phyloP scores from a whole-genome alignment of 106 monocot species.

The Platanthera guangdongensis region DNA sequence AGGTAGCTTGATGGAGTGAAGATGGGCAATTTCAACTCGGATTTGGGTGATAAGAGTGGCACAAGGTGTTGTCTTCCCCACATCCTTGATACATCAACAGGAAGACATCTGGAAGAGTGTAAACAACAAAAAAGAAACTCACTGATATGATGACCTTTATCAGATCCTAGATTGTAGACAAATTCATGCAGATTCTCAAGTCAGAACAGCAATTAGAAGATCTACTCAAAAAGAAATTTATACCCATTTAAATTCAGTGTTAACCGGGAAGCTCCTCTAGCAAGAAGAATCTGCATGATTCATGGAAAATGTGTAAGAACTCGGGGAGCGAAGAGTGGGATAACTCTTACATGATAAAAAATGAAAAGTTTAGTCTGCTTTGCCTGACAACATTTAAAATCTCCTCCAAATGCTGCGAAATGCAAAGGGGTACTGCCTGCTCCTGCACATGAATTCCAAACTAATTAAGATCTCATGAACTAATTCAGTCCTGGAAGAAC shows the following conservation, averaged over 20 bases:
- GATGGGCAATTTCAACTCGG: constrained; percentile 28
- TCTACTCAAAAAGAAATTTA: not conserved
- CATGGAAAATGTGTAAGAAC: not conserved
- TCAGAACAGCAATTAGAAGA: not conserved
- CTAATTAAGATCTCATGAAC: not conserved
- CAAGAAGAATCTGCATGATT: constrained; percentile 50
- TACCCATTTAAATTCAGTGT: constrained; percentile 83
- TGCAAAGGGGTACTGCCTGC: constrained; percentile 89
- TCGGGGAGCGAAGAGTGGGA: not conserved
- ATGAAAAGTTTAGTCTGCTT: constrained; percentile 2
- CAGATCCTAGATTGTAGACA: not conserved
- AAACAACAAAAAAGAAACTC: not conserved
- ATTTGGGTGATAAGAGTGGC: constrained; percentile 51
- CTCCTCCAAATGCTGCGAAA: constrained; percentile 74
- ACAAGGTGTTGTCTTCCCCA: constrained; percentile 67
- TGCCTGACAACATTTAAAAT: constrained; percentile 83
- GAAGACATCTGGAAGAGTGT: constrained; percentile 62
- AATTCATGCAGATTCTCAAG: not conserved
- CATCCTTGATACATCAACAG: constrained; percentile 69
- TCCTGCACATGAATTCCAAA: constrained; percentile 30
- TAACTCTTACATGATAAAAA: not conserved
- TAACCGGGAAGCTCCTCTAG: constrained; percentile 64
- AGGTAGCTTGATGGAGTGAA: constrained; percentile 63
- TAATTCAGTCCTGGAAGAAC: not conserved
- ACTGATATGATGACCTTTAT: not conserved